Evolutionary conservation across 2,329 filamentous ascomycete genomes (phyloP), one percentile per base, ranked within the genome.

Genomic region (Didymellaceae sp.): DNA sequence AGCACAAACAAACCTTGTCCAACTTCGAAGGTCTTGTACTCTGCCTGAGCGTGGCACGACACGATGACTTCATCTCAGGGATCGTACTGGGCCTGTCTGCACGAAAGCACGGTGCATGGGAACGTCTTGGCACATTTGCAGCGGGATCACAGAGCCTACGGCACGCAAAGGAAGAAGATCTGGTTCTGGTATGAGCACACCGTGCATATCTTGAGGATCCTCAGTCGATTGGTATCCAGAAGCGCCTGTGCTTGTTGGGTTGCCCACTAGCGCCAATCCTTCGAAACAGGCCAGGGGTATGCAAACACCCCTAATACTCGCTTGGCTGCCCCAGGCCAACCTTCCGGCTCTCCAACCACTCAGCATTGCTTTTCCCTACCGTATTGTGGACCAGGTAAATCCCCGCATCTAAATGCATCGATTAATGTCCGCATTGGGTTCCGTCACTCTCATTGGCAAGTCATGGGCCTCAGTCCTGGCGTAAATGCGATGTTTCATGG

Each of bases 101-200:
- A 24, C 49, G 37, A 8, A 22, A 40, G 24, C 25, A 32, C 18
- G 45, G 34, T 1, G 38, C 49, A 8, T 67, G 55, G 52, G 63
- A 68, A 52, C 56, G 69, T 38, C 41, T 72, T 18, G 69, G 67
- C 13, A 65, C 64, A 5, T 70, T 72, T 52, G 55, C 67, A 39
- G 63, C 59, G 9, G 66, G 61, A 2, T 54, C 45, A 7, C 62
- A 67, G 45, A 52, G 48, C 14, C 57, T 68, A 25, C 51, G 54
- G 37, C 40, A 52, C 25, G 55, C 59, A 18, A 39, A 60, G 33
- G 57, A 63, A 33, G 40, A 57, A 39, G 64, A 68, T 28, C 16
- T 46, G 16, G 20, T 46, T 22, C 20, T 52, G 24, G 58, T 62
- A 43, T 67, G 34, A 59, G 28, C 24, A 44, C 14, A 8, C 22